Conservation (phyloP, 1,139 yeast genomes). For the Diutina pseudorugosa region DNA sequence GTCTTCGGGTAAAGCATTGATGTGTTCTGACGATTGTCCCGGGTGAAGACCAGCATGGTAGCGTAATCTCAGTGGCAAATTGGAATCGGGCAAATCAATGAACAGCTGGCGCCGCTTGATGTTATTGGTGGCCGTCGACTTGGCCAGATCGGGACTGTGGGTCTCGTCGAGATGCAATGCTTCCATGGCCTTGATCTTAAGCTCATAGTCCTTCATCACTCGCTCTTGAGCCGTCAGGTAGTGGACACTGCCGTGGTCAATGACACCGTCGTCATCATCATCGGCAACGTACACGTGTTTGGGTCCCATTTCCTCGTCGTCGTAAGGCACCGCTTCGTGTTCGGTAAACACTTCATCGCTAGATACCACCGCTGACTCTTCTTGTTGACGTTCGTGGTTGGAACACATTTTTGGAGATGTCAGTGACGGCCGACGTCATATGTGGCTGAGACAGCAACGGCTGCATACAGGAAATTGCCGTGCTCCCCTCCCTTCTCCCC, state of each 20-base stretch:
- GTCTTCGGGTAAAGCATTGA: constrained; percentile 54
- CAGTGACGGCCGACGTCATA: background rate
- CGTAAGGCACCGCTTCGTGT: background rate
- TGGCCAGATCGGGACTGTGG: background rate
- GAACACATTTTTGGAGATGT: background rate
- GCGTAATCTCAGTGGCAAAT: constrained; percentile 8
- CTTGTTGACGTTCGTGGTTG: background rate
- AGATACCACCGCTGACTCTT: background rate
- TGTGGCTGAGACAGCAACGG: background rate
- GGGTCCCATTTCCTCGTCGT: background rate
- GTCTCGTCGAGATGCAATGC: constrained; percentile 23
- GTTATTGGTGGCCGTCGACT: constrained; percentile 2
- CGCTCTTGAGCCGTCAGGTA: constrained; percentile 60
- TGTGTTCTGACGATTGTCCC: constrained; percentile 8
- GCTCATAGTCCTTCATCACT: constrained; percentile 55
- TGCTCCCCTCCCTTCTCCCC: no score
- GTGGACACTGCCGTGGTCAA: constrained; percentile 26
- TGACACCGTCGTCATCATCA: background rate
- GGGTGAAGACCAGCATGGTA: constrained; percentile 14
- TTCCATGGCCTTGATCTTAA: constrained; percentile 54
- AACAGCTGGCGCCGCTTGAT: constrained; percentile 30
- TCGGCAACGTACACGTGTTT: background rate
- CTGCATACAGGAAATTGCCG: background rate
- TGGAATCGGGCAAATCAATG: constrained; percentile 32
- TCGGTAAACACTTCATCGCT: background rate